phyloP scores from a whole-genome alignment of 805 yeast genomes.

The Deakozyma indianensis region DNA sequence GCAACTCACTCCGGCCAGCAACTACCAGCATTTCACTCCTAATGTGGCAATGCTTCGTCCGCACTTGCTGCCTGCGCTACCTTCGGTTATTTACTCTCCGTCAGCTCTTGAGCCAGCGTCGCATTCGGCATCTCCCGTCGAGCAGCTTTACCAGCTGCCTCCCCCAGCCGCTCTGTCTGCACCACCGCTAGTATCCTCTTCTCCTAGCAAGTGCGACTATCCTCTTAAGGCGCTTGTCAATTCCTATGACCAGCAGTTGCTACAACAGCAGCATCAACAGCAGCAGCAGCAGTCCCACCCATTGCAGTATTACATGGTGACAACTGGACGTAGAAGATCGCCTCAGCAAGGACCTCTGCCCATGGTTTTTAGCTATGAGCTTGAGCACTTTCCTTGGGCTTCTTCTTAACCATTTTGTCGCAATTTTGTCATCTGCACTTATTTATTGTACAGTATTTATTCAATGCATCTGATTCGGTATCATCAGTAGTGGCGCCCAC shows the following conservation, averaged over 20 bases:
- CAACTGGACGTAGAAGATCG: background rate
- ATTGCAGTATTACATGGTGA: slow-evolving; percentile 1
- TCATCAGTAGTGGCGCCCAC: too few species aligned
- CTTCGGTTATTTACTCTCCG: background rate
- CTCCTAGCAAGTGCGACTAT: background rate
- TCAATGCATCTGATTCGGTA: too few species aligned
- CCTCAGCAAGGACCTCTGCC: slow-evolving; percentile 1
- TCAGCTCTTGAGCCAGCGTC: background rate
- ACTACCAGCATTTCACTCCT: too few species aligned
- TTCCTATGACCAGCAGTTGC: background rate
- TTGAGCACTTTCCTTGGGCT: slow-evolving; percentile 1
- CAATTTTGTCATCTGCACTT: too few species aligned
- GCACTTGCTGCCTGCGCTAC: background rate
- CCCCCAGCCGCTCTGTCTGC: background rate
- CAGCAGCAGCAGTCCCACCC: background rate
- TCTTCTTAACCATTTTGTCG: too few species aligned
- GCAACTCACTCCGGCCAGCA: too few species aligned
- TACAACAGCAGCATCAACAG: background rate
- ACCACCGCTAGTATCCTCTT: background rate
- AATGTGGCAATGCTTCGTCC: background rate
- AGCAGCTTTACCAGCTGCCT: background rate
- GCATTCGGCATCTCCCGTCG: background rate
- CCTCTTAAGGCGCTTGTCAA: slow-evolving; percentile 1
- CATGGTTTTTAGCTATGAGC: background rate
- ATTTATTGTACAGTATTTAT: background rate